Evolutionary conservation across 2,329 filamentous ascomycete species (phyloP), one percentile per base, ranked within the genome.

Genomic region (Fusarium pilosicola): DNA sequence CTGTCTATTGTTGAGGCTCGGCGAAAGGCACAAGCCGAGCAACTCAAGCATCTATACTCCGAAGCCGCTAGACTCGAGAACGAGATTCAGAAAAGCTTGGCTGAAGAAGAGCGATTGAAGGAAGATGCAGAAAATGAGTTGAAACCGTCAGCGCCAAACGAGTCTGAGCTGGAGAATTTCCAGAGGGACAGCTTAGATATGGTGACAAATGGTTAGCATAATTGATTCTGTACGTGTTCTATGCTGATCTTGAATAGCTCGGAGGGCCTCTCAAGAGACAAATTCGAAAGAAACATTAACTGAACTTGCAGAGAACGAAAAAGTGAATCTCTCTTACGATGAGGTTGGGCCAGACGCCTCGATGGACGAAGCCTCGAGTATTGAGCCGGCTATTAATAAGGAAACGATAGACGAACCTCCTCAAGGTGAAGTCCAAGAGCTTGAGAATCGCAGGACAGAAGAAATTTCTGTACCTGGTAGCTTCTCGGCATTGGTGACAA

Each of bases 31-130:
- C 79, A 88, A 73, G 82, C 85, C 64, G 81, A 83, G n/a, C 86
- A 84, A 67, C 76, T 90, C 24, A 83, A 83, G 61, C 79, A 82
- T 26, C 75, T 89, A 41, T 82, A 86, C 65, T 84, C 85, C 9
- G 84, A 88, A 76, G 81, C 87, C 28, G 81, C 82, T 26, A 84
- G 82, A 24, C 83, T 90, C 41, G 82, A 88, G 76, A 83, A 83
- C 30, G 88, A 89, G 67, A 82, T 87, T 20, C 80, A 82, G 32
- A 78, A 80, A n/a, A 82, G 82, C 32, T 69, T 80, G 51, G 72
- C 75, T 11, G 81, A 83, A 58, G 82, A 82, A 67, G 73, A 82
- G 57, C 77, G 72, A 20, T 73, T 84, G 18, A 77, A 77, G 46
- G 73, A 75, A 57, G 79, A 84, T 36, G 75, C 65, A 36, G 70